Conservation (phyloP, 257 asterid genomes). For the Capsicum chinense region DNA sequence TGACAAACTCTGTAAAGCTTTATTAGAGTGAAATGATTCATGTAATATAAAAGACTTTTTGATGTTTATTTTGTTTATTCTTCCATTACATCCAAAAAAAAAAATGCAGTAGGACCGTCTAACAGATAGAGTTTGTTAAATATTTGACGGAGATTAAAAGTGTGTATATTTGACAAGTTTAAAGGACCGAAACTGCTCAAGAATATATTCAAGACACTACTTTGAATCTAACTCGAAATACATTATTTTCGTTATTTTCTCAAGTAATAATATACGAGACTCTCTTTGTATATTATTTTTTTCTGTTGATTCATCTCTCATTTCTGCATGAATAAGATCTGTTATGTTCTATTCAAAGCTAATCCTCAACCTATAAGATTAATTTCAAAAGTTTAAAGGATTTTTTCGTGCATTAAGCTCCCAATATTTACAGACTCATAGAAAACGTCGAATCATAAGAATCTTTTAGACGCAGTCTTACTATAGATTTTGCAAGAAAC, state of each 20-base stretch:
- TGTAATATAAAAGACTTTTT: neutral
- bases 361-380: too few species aligned
- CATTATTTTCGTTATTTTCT: neutral
- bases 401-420: too few species aligned
- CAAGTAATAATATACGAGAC: neutral
- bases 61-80: neutral
- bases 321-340: too few species aligned
- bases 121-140: neutral
- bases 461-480: too few species aligned
- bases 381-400: too few species aligned
- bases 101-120: neutral
- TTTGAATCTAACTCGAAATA: neutral
- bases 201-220: too few species aligned
- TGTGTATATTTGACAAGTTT: neutral
- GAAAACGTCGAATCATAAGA: too few species aligned
- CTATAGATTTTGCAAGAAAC: too few species aligned
- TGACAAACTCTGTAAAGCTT: slow-evolving; percentile 9
- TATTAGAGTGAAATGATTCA: neutral
- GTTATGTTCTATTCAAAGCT: too few species aligned
- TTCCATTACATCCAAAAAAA: slow-evolving; percentile 12
- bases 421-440: too few species aligned
- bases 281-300: too few species aligned
- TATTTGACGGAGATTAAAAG: neutral
- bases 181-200: neutral
- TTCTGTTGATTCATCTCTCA: too few species aligned